These are phyloP conservation scores for Nakaseomyces bracarensis DNA, from an alignment of 1,139 yeast species.

Conservation along the genomic window DNA sequence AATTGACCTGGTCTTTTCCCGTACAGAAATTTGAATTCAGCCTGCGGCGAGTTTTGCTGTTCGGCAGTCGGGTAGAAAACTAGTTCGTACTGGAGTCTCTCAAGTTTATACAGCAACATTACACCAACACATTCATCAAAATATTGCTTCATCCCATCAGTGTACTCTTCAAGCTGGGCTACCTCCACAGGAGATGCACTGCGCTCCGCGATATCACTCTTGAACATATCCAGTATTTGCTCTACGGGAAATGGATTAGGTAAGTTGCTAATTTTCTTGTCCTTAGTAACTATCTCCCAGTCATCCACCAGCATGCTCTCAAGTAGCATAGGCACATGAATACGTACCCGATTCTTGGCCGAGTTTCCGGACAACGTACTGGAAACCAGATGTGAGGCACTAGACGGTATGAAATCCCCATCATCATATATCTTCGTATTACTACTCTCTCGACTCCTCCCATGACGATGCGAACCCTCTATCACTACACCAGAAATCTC, in stretches of 20 bases:
- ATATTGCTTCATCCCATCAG: constrained; percentile 62
- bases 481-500: neutral
- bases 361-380: neutral
- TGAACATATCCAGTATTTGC: constrained; percentile 44
- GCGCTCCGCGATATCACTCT: constrained; percentile 18
- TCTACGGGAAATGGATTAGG: constrained; percentile 50
- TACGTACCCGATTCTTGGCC: constrained; percentile 38
- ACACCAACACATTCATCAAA: constrained; percentile 71
- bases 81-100: constrained; percentile 70
- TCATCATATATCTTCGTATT: neutral
- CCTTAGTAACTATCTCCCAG: constrained; percentile 86
- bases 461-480: neutral
- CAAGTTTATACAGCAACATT: constrained; percentile 71
- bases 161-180: constrained; percentile 52
- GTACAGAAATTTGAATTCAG: neutral
- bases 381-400: neutral
- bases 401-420: neutral
- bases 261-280: constrained; percentile 55
- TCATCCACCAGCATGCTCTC: constrained; percentile 76
- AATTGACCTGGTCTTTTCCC: constrained; percentile 34
- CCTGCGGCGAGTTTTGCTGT: constrained; percentile 30
- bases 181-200: constrained; percentile 41
- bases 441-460: neutral
- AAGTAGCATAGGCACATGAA: constrained; percentile 55
- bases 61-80: constrained; percentile 31